These are phyloP conservation scores for Aspergillus novoparasiticus DNA, from an alignment of 2,329 filamentous ascomycete species.

Conservation along the genomic window DNA sequence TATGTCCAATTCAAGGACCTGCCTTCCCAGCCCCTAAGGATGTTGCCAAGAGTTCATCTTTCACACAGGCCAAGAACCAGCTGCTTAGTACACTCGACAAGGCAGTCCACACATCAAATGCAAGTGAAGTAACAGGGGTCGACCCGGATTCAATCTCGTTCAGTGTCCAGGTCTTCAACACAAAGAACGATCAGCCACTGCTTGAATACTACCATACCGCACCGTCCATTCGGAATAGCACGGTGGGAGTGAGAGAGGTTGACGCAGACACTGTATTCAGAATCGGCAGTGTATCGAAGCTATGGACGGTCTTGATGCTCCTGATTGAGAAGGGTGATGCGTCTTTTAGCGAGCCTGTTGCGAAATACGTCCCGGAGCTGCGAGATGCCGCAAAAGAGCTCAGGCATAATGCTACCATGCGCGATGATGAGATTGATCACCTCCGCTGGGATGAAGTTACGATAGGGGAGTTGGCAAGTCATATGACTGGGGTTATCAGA, in stretches of 20 bases:
- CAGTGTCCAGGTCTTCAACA: not conserved
- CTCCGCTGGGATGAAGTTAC: slow-evolving; percentile 52
- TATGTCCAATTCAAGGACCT: not conserved
- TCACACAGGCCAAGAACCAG: not conserved
- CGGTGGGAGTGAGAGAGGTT: not conserved
- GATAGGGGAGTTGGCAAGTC: slow-evolving; percentile 46
- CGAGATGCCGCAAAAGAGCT: not conserved
- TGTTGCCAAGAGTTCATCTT: not conserved
- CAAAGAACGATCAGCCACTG: not conserved
- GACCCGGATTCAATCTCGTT: not conserved
- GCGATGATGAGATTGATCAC: slow-evolving; percentile 31
- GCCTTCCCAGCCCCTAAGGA: not conserved
- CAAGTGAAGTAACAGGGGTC: not conserved
- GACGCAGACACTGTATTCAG: not conserved
- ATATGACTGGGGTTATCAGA: slow-evolving; percentile 44
- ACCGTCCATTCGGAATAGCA: not conserved
- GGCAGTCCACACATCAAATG: not conserved
- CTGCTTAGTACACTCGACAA: not conserved
- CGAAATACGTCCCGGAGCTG: not conserved
- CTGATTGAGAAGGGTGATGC: not conserved
- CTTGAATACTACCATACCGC: slow-evolving; percentile 1
- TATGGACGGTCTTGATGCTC: not conserved
- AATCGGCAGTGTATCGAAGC: not conserved
- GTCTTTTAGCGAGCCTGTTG: not conserved
- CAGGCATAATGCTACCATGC: slow-evolving; percentile 10